A percentile compares a stretch with the other conserved stretches of the same genome.
Conservation (phyloP, 805 yeast species). For the Zygosaccharomyces bisporus region DNA sequence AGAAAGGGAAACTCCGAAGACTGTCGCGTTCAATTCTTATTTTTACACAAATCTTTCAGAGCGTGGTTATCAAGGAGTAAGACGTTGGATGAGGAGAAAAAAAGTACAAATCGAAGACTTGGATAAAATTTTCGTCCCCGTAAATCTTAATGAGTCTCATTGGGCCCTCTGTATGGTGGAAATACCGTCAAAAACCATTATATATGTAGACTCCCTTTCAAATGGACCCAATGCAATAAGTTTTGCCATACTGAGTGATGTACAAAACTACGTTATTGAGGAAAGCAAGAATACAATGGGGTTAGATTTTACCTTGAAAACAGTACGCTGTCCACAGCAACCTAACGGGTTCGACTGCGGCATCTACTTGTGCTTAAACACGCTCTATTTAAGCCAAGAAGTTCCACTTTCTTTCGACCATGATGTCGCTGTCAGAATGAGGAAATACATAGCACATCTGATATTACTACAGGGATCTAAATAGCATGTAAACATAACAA, state of each 20-base stretch:
- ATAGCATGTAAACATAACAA: background rate
- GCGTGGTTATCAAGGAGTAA: constrained; percentile 78
- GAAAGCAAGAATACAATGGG: constrained; percentile 53
- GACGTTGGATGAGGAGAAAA: constrained; percentile 78
- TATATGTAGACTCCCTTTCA: constrained; percentile 73
- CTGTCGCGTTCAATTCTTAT: constrained; percentile 82
- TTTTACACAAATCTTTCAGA: constrained; percentile 69
- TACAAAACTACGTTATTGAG: constrained; percentile 59
- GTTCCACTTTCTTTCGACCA: constrained; percentile 54
- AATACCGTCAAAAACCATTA: constrained; percentile 52
- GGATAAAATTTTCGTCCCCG: constrained; percentile 72
- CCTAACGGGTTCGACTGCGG: constrained; percentile 93
- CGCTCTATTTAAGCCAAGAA: constrained; percentile 54
- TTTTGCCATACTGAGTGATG: constrained; percentile 40
- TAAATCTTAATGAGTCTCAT: constrained; percentile 78
- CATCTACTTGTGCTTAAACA: constrained; percentile 81
- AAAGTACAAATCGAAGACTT: constrained; percentile 61
- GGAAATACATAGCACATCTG: constrained; percentile 44
- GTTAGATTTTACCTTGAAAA: constrained; percentile 33
- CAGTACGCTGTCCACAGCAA: constrained; percentile 71
- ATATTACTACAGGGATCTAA: constrained; percentile 19
- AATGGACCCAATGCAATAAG: constrained; percentile 38
- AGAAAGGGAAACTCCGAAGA: constrained; percentile 36
- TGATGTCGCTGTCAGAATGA: constrained; percentile 60
- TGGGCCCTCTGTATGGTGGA: constrained; percentile 89